Conservation (phyloP, 768 basidiomycete species). For the Tephrocybe sp. region DNA sequence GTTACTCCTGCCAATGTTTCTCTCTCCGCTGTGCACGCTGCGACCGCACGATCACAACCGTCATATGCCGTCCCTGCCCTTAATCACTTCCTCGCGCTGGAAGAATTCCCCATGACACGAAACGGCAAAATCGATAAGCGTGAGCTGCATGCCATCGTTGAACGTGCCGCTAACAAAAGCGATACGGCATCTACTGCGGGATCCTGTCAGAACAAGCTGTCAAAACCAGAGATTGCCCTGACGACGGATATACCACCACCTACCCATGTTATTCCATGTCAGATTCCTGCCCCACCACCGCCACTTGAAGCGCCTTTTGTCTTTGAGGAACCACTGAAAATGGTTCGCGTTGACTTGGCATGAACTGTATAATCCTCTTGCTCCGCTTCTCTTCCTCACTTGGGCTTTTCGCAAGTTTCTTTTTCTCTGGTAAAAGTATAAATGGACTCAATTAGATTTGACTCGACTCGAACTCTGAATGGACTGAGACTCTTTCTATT, state of each 20-base stretch:
- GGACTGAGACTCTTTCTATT: not conserved
- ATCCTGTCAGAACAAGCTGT: not conserved
- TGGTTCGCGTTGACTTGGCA: slow-evolving; percentile 13
- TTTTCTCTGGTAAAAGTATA: not conserved
- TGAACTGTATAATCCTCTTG: not conserved
- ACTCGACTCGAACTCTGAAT: not conserved
- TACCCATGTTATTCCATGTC: slow-evolving; percentile 1
- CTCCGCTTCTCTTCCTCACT: not conserved
- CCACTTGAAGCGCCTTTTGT: slow-evolving; percentile 12
- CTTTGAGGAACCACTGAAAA: slow-evolving; percentile 14
- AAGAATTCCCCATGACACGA: slow-evolving; percentile 50
- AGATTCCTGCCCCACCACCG: not conserved
- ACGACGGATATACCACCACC: not conserved
- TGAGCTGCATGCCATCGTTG: slow-evolving; percentile 25
- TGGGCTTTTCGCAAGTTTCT: no score
- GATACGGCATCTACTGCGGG: not conserved
- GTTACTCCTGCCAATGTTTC: slow-evolving; percentile 16
- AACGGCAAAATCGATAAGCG: slow-evolving; percentile 53
- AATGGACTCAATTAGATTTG: slow-evolving; percentile 1
- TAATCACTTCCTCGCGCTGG: slow-evolving; percentile 38
- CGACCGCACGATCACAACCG: slow-evolving; percentile 37
- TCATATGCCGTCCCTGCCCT: slow-evolving; percentile 61
- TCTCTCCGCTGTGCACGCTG: slow-evolving; percentile 14
- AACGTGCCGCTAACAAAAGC: slow-evolving; percentile 1
- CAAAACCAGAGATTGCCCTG: not conserved